phyloP scores from a whole-genome alignment of 2,329 filamentous ascomycete genomes.

The Exutisphaerella laricina region DNA sequence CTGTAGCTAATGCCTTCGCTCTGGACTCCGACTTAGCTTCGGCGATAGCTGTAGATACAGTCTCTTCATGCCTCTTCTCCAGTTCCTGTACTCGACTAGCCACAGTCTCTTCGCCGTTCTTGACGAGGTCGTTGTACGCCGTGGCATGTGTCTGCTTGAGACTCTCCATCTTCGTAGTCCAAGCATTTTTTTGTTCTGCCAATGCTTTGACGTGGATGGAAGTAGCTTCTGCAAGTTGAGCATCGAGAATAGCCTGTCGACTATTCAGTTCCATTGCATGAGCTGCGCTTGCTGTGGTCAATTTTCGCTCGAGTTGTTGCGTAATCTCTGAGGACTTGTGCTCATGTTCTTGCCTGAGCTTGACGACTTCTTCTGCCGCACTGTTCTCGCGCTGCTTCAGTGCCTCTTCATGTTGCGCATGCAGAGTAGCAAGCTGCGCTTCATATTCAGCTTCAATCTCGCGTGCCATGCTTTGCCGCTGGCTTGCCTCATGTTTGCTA shows the following conservation, averaged over 20 bases:
- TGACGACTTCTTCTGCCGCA: conserved; percentile 3
- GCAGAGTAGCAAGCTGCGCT: conserved; percentile 1
- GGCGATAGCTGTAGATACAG: conserved; percentile 11
- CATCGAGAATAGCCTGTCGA: background rate
- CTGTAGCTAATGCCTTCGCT: conserved; percentile 11
- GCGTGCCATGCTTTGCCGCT: no score
- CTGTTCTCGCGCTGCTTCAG: conserved; percentile 5
- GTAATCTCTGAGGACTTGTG: background rate
- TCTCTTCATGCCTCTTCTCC: conserved; percentile 12
- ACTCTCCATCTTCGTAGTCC: conserved; percentile 19
- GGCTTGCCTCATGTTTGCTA: background rate
- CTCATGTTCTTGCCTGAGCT: conserved; percentile 10
- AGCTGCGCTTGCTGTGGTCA: background rate
- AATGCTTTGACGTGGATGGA: conserved; percentile 16
- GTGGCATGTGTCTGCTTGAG: conserved; percentile 19
- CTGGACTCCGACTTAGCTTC: conserved; percentile 17
- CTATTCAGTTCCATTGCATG: background rate
- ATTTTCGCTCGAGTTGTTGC: conserved; percentile 1
- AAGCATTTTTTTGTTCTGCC: conserved; percentile 18
- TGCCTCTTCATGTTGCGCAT: conserved; percentile 3
- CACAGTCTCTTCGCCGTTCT: conserved; percentile 13
- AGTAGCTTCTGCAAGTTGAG: conserved; percentile 10
- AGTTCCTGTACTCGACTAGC: conserved; percentile 12
- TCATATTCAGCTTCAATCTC: conserved; percentile 7
- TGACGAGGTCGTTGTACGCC: conserved; percentile 13